Evolutionary conservation across 305 asterid species (phyloP), one percentile per base, ranked within the genome.

Genomic region (Lippia alba): DNA sequence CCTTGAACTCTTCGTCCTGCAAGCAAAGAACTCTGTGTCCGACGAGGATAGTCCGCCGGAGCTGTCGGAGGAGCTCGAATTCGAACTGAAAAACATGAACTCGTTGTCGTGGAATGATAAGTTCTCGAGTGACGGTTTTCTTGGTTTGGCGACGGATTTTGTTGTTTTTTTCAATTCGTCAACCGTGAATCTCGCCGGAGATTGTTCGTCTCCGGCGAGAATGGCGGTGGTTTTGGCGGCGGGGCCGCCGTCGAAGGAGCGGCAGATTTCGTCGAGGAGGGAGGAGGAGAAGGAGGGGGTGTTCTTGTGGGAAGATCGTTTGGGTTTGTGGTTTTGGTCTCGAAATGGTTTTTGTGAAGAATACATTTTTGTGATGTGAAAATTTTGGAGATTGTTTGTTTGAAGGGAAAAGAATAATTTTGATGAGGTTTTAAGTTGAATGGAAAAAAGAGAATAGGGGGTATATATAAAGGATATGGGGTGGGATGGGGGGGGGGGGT

Each of bases 221-320:
- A 20, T 34, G 24, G 32, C 15, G 51, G 15, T 6, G 33, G 15
- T 57, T 36, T 4, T 18, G 36, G 65, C 41, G 39, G 56, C 71
- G 49, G 12, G 12, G 49, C 12, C 78, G 18, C 15, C 79, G 61
- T 85, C 88, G 53, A 83, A 81, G 55, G 91, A 85, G 19, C 79
- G 74, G 72, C 75, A 75, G 72, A 85, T 85, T 83, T 85, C 85
- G n/a, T 85, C 88, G 10, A 85, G 91, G 50, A 85, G 85, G 18
- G 76, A n/a, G 41, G 91, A 83, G 59, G 91, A 85, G 60, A 85
- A 85, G 2, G 91, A 83, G 6, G 88, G 83, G 30, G 51, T 51
- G 15, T 77, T 73, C 73, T 58, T 73, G 77, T 66, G 75, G 59
- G 75, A 24, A 1, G 30, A 54, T 55, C 69, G 79, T n/a, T 56